Base-by-base conservation (phyloP, 169 alveolate species). In the Cryptosporidium felis region DNA sequence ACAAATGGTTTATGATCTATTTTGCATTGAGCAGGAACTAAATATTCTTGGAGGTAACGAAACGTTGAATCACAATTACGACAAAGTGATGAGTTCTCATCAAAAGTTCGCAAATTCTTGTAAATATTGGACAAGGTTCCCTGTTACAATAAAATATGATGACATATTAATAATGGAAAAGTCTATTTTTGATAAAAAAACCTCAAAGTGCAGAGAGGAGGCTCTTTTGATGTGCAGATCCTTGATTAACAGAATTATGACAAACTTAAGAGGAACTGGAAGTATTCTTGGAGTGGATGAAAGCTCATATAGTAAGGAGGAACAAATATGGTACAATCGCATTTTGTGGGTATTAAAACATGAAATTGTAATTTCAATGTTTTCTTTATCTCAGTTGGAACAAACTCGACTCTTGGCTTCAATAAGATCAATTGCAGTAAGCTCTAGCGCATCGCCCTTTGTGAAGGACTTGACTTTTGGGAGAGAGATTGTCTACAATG, bases 121-220 rank as follows among this genome's bases (percentile, higher is more conserved):
- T 5, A 28, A 16, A 32, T 26, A 74, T 38, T 74, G 85, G 85
- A 74, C 74, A 74, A 74, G 40, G 41, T 74, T 56, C 16, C 85
- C 85, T n/a, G 41, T 36, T n/a, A 34, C 21, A 53, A 36, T 74
- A 74, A 74, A 18, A 53, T 74, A 74, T 51, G 85, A 74, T 74
- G 85, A 74, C 41, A 47, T 74, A 38, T 74, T 74, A 74, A 38
- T 74, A n/a, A 74, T 74, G 85, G 85, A 74, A 53, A 74, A 74
- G 42, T 74, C 85, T n/a, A 58, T 74, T 49, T 74, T 51, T 74
- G 85, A 74, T 56, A 36, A 32, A 51, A 45, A 14, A 5, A 53
- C 85, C 18, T 44, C 74, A 53, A 74, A 74, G 26, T 49, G 38
- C 40, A 49, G 85, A 53, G 85, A 74, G 23, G 85, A 74, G 16